Evolutionary conservation across 2,329 filamentous ascomycete species (phyloP), one percentile per base, ranked within the genome.

Genomic region (Paecilomyces sp.): DNA sequence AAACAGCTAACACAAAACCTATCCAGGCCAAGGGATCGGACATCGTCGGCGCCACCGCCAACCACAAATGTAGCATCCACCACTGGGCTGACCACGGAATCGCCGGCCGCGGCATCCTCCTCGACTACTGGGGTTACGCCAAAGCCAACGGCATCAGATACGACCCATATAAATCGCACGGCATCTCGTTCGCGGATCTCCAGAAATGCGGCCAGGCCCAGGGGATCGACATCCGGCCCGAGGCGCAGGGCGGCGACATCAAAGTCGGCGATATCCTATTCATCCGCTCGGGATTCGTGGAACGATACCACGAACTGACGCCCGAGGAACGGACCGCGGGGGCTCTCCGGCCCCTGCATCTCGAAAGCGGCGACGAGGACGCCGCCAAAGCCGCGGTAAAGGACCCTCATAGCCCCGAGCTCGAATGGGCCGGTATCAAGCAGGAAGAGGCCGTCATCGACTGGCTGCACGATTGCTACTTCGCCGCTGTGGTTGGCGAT

Each of bases 391-490:
- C 75, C 2, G 70, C 78, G 55, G 36, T 8, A 8, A 18, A 47
- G 8, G n/a, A 9, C 6, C 8, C 41, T n/a, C 41, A 47, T 3
- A 8, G 15, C 36, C 15, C n/a, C 3, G 41, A 22, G 7, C n/a
- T 47, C 41, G 58, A 71, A 8, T 85, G 79, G 66, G 79, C 78
- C 0, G 83, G 83, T 0, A 59, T 85, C 2, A 77, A 77, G 54
- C 81, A 83, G 63, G 81, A 83, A 56, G 73, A 83, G 55, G 80
- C 81, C 53, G 80, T 86, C 3, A 75, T 84, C 7, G 81, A 83
- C 57, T 91, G 87, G 87, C 63, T 90, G 60, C 88, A 89, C 76
- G 85, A 90, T 67, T 83, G 81, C 64, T 85, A 87, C 57, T 90
- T 91, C 64, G 79, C 87, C 0, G 85, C 83, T 0, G 86, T 88